Evolutionary conservation across 768 basidiomycete genomes (phyloP), one percentile per base, ranked within the genome.

Genomic region (Mycena kentingensis): DNA sequence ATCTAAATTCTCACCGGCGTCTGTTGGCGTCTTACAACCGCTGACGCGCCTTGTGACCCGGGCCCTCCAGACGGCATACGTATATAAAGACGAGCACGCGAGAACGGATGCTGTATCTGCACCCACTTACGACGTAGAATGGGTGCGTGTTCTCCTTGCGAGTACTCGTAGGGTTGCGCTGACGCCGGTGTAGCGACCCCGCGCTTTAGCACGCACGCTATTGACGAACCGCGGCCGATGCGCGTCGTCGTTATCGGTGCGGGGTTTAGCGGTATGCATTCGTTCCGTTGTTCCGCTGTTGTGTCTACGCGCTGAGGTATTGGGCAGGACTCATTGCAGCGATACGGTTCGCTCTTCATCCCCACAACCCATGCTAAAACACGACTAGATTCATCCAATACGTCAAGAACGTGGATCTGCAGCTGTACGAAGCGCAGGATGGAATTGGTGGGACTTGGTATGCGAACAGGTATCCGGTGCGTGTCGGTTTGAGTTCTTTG

Each of bases 361-460:
- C 8, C 15, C 6, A 19, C 26, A 25, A 3, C 7, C 27, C 18
- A 5, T 27, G 34, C 13, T 50, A 3, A 58, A 44, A 24, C 22
- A 29, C 19, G 8, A 32, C 12, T 39, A 82, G 82, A 29, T 79
- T 83, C 55, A 68, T 74, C 7, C 83, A 82, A 66, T 71, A 69
- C 26, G 68, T 85, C 12, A 72, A 73, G 39, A 84, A 85, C 54
- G 52, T 85, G 13, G 68, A 80, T 18, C 62, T 87, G 4, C 75
- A 74, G 0, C 77, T 85, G 15, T 86, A 84, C 61, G 85, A 87
- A 49, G 79, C 81, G 51, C 75, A 78, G 45, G 67, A 72, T n/a
- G 79, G 76, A 2, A 70, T 87, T 21, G 85, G 84, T 10, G 85
- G 85, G 2, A 78, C 82, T 3, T 87, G 85, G 85, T 78, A 71